Evolutionary conservation across 2,329 filamentous ascomycete species (phyloP), one percentile per base, ranked within the genome.

Genomic region (Ophiostoma ips): DNA sequence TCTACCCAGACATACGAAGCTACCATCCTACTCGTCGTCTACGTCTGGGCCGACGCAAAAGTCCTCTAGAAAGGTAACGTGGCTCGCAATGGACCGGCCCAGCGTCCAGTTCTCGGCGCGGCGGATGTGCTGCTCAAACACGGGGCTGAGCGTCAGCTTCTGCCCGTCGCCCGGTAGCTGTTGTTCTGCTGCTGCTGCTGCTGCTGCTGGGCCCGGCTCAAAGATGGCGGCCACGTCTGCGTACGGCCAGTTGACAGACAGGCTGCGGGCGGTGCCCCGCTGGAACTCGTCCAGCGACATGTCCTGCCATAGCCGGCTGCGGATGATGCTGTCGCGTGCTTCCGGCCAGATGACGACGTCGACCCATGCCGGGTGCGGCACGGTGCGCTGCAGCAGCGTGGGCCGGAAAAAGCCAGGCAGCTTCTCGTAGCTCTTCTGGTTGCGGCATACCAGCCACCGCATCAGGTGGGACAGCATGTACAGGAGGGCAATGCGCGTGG

Each of bases 301-400:
- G 12, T 37, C 34, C 7, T 34, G 28, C 51, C 51, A 53, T 18
- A 24, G 7, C 16, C 41, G 35, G 28, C 43, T 33, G 9, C 45
- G 45, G 12, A 53, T 53, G 13, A 53, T 53, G 13, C 19, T 40
- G 21, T 53, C 51, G 24, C 51, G 46, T 8, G 41, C 48, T 18
- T 48, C 24, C 2, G 51, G 51, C 51, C 51, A 51, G 1, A 40
- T 49, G 2, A 61, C 53, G 5, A 55, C 50, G 45, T 60, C 58
- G 34, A 60, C 54, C 59, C 59, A 61, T 1, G 56, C 52, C 1
- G 59, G 59, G 43, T 60, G 59, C 1, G 59, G 56, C 2, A 59
- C 53, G 6, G 53, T 59, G 9, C 52, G 47, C 36, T 61, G 59
- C 8, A 60, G 53, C 10, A 55, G 51, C 1, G 57, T 61, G 5